Evolutionary conservation across 2,329 filamentous ascomycete species (phyloP).

Genomic region (Hortaea sp.): DNA sequence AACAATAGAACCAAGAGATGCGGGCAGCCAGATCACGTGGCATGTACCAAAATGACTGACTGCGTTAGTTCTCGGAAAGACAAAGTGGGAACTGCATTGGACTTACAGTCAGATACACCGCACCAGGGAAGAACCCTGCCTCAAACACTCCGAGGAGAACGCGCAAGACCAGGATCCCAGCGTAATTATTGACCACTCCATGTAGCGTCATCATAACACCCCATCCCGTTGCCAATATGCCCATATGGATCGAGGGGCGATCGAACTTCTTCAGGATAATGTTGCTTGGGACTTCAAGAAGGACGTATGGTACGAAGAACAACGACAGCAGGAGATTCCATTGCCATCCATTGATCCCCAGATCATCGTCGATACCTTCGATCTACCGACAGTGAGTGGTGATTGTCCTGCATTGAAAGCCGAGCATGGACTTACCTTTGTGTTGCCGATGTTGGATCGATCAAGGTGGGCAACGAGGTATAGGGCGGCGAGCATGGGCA

Average conservation of each 20-base stretch:
- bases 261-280: slow-evolving; percentile 43
- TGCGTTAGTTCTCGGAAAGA: no score
- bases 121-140: slow-evolving; percentile 55
- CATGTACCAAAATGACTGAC: slow-evolving; percentile 23
- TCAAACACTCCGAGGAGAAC: slow-evolving; percentile 68
- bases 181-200: slow-evolving; percentile 68
- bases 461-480: slow-evolving; percentile 32
- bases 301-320: no score
- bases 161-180: slow-evolving; percentile 62
- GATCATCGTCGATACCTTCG: slow-evolving; percentile 37
- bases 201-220: slow-evolving; percentile 66
- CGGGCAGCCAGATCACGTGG: slow-evolving; percentile 79
- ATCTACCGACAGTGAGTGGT: slow-evolving; percentile 37
- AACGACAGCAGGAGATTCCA: slow-evolving; percentile 18
- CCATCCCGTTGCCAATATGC: slow-evolving; percentile 72
- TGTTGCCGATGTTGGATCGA: slow-evolving; percentile 45
- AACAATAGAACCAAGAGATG: slow-evolving; percentile 36
- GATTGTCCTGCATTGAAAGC: no score
- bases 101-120: slow-evolving; percentile 41
- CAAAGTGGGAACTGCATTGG: no score
- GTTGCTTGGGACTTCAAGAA: slow-evolving; percentile 45
- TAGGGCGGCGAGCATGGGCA: slow-evolving; percentile 41
- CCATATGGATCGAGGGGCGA: slow-evolving; percentile 41
- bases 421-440: slow-evolving; percentile 42
- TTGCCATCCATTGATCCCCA: no score